Percentiles rank a stretch among this genome's conserved stretches.
Conservation (phyloP, 805 yeast genomes). For the Zygosaccharomyces siamensis region DNA sequence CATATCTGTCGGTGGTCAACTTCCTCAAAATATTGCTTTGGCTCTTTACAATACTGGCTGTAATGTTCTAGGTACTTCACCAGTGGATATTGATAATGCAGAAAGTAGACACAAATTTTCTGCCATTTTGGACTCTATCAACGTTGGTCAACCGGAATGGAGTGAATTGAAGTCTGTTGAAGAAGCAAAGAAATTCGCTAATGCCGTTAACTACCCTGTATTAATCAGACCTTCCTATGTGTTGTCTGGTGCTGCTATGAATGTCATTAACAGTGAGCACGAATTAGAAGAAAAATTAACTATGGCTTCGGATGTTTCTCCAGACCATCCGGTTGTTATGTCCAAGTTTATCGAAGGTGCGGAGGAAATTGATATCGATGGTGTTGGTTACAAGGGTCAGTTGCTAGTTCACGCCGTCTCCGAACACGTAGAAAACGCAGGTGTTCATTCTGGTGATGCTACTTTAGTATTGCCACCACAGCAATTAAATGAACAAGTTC, state of each 20-base stretch:
- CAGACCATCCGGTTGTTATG: slow-evolving; percentile 96
- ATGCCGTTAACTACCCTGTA: slow-evolving; percentile 87
- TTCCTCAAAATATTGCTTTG: slow-evolving; percentile 95
- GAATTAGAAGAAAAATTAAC: slow-evolving; percentile 80
- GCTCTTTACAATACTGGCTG: slow-evolving; percentile 76
- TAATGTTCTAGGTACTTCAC: slow-evolving; percentile 87
- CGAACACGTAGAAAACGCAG: slow-evolving; percentile 98
- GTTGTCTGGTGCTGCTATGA: slow-evolving; percentile 98
- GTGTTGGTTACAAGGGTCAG: slow-evolving; percentile 85
- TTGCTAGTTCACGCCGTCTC: slow-evolving; percentile 92
- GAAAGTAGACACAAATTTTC: slow-evolving; percentile 99
- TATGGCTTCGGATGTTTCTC: slow-evolving; percentile 86
- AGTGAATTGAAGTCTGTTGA: slow-evolving; percentile 83
- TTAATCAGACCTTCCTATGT: slow-evolving; percentile 97
- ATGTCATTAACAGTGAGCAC: slow-evolving; percentile 72
- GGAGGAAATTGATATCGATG: slow-evolving; percentile 95
- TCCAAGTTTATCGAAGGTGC: slow-evolving; percentile 95
- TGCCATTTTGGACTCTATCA: slow-evolving; percentile 84
- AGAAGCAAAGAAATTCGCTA: slow-evolving; percentile 83
- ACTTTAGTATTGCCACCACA: slow-evolving; percentile 93
- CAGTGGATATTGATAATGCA: slow-evolving; percentile 92
- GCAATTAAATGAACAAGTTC: slow-evolving; percentile 56
- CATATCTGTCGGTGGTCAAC: slow-evolving; percentile 96
- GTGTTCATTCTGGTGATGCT: slow-evolving; percentile 98
- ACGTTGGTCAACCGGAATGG: slow-evolving; percentile 97